phyloP scores from a whole-genome alignment of 345 rosid genomes.

The Combretum micranthum region DNA sequence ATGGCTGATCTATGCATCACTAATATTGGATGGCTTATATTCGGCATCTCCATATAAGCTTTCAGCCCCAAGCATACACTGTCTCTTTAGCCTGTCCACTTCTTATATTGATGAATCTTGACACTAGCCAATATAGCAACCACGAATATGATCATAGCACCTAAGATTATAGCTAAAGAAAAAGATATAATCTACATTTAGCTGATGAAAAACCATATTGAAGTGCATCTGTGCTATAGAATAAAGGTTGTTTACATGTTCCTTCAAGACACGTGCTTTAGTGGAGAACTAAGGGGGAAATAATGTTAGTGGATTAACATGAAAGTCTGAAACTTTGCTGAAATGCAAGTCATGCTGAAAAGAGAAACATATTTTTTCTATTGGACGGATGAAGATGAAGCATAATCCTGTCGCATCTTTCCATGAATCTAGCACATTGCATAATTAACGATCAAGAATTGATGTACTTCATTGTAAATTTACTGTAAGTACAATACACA shows the following conservation, averaged over 20 bases:
- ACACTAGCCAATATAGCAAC: constrained; percentile 7
- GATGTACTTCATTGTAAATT: no score
- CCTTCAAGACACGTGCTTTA: neutral
- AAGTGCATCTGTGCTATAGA: constrained; percentile 1
- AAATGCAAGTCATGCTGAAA: no score
- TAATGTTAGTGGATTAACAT: no score
- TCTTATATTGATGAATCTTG: constrained; percentile 11
- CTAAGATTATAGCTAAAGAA: constrained; percentile 1
- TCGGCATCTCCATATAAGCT: neutral
- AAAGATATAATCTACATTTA: neutral
- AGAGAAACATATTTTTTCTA: no score
- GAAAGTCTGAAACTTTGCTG: no score
- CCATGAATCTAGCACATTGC: no score
- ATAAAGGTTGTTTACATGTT: neutral
- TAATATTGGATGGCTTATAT: neutral
- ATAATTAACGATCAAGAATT: no score
- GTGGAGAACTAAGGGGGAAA: neutral
- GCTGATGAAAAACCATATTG: neutral
- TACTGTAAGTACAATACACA: no score
- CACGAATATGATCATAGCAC: constrained; percentile 1
- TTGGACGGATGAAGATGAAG: no score
- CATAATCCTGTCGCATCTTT: no score
- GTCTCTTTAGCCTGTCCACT: constrained; percentile 2
- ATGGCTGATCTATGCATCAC: no score
- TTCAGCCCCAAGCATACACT: constrained; percentile 5